Base-by-base conservation (phyloP, 2,329 filamentous ascomycete genomes). In the Talaromyces marneffei region DNA sequence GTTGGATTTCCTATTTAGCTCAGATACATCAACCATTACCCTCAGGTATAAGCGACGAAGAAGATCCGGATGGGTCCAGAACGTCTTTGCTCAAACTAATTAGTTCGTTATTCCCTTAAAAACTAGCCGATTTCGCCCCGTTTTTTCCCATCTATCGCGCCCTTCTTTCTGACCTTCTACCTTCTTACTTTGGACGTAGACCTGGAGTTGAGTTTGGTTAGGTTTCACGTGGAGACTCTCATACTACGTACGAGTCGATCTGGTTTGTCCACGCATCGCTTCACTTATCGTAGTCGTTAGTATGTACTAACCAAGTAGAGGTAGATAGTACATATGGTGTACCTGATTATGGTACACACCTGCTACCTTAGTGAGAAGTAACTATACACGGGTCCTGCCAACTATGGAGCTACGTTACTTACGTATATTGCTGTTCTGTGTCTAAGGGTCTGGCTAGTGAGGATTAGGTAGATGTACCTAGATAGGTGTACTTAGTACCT, bases 1-100 rank as follows among this genome's bases (percentile, higher is more conserved):
- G 10, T 33, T 31, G 44, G 27, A 53, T 53, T 61, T 61, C 60
- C 60, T 44, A 16, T 57, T 61, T 42, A 3, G 35, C 18, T 44
- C 29, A 23, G 33, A 23, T 61, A 61, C 60, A 61, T 58, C 10
- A 14, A 37, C n/a, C 18, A 14, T 44, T 9, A 4, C 25, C 16
- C 12, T 33, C 7, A 31, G 12, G 23, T 48, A 27, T 48, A 27
- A 16, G 33, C 55, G 42, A 29, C 23, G n/a, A 9, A 14, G 5
- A 33, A 33, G 5, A 27, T 7, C 23, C 9, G 16, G 25, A 52
- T 8, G 27, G 53, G 20, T 42, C 53, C 29, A 5, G 33, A 40
- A 23, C 20, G n/a, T 39, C 16, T 7, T 10, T 16, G 27, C 16
- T 48, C 25, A 18, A 9, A 48, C 44, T 48, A 48, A 48, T 29